phyloP scores from a whole-genome alignment of 352 stramenopile species.

The Phytophthora aleatoria region DNA sequence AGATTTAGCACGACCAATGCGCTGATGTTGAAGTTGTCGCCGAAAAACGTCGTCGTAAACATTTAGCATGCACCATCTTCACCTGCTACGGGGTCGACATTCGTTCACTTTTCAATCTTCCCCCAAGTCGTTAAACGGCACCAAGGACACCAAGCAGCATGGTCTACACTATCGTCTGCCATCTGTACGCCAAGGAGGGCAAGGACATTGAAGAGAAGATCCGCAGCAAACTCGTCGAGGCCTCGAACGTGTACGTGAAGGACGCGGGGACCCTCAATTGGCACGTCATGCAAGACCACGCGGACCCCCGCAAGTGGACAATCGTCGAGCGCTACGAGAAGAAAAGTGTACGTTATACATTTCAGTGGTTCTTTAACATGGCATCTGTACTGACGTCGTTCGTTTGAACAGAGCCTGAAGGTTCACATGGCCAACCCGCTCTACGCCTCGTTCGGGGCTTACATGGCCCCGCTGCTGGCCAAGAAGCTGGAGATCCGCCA shows the following conservation, averaged over 20 bases:
- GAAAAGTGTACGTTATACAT: slow-evolving; percentile 19
- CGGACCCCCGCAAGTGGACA: slow-evolving; percentile 30
- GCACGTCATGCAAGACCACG: slow-evolving; percentile 36
- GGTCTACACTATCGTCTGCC: slow-evolving; percentile 34
- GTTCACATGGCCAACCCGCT: slow-evolving; percentile 33
- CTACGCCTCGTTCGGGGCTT: slow-evolving; percentile 28
- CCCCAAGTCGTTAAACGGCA: no score
- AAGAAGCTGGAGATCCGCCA: slow-evolving; percentile 28
- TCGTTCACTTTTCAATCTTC: not conserved
- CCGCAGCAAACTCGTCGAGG: slow-evolving; percentile 30
- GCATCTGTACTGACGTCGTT: not conserved
- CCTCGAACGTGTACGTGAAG: slow-evolving; percentile 31
- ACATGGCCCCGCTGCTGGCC: slow-evolving; percentile 23
- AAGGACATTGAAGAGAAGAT: slow-evolving; percentile 36
- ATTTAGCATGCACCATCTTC: not conserved
- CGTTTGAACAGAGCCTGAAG: slow-evolving; percentile 25
- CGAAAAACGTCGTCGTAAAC: slow-evolving; percentile 26
- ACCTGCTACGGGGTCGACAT: not conserved
- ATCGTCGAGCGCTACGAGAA: slow-evolving; percentile 34
- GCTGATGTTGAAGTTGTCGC: slow-evolving; percentile 12
- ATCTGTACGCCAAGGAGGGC: slow-evolving; percentile 32
- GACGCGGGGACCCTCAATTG: slow-evolving; percentile 24
- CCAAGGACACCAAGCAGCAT: slow-evolving; percentile 10
- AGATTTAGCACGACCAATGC: no score
- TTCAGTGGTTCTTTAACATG: not conserved